Evolutionary conservation across 2,329 filamentous ascomycete species (phyloP), one percentile per base, ranked within the genome.

Genomic region (Verticillium alfalfae): DNA sequence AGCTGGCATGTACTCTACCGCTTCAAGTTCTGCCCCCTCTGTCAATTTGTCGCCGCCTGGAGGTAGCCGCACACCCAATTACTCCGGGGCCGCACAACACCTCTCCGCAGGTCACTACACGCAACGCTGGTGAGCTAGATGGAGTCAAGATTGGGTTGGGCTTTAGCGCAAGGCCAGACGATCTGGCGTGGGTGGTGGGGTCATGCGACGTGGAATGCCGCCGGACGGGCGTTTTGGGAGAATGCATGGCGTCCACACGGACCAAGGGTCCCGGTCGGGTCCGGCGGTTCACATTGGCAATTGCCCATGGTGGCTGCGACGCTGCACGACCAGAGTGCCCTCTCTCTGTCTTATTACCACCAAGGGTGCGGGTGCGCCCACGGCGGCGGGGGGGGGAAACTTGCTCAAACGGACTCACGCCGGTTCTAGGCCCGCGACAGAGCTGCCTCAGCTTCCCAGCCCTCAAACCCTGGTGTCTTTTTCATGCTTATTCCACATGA

Each of bases 331-430:
- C n/a, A 49, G 4, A 49, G 45, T 49, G 45, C 45, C 22, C 9
- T 22, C n/a, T 16, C 36, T 37, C 13, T 37, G 26, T 5, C 26
- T 31, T 31, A 31, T 31, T 31, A 31, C 26, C 5, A 31, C 26
- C 26, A 31, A 31, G 26, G 39, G 39, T 45, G 39, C n/a, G 26
- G 39, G 39, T 45, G 16, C 39, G 39, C 13, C 39, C 3, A 31
- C 26, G 26, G 26, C 26, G 26, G 26, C 36, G 13, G 9, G 3
- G 18, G 52, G n/a, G 16, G 15, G 39, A 58, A 58, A 58, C 57
- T 58, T 58, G 57, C 57, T 58, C 57, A 58, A 49, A 58, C 18
- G 22, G 22, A 45, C 57, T 31, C 57, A 58, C n/a, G 13, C 18
- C 15, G 5, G 39, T 34, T 58, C 57, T 58, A 39, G 57, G 36